Conservation (phyloP, 139 green algal genomes). For the Volvox reticuliferus region DNA sequence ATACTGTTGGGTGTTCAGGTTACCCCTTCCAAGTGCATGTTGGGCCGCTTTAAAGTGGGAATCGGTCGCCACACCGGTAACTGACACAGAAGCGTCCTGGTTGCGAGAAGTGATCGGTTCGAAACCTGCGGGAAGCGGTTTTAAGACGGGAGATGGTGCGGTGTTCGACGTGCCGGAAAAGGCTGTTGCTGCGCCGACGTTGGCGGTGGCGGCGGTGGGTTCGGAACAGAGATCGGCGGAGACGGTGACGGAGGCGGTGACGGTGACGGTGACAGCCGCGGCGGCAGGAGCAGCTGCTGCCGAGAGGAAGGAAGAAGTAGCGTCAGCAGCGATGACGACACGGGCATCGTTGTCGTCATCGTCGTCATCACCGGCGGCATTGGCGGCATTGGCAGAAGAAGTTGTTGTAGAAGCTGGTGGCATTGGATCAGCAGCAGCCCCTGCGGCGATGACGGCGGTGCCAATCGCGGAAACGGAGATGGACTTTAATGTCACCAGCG, state of each 20-base stretch:
- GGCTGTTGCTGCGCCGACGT: too few relatives aligned
- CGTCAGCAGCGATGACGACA: not conserved
- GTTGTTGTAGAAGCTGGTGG: not conserved
- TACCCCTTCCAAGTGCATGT: not conserved
- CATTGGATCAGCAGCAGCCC: not conserved
- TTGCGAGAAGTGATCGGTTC: not conserved
- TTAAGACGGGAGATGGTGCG: too few relatives aligned
- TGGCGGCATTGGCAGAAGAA: not conserved
- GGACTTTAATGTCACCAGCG: too few relatives aligned
- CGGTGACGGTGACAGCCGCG: not conserved
- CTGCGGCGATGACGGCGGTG: too few relatives aligned
- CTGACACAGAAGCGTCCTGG: not conserved
- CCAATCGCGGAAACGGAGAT: too few relatives aligned
- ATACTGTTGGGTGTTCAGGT: not conserved
- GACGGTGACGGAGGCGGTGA: not conserved
- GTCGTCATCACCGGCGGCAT: not conserved
- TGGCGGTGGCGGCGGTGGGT: not conserved
- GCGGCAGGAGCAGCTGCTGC: not conserved
- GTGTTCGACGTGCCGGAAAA: too few relatives aligned
- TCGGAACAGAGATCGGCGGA: too few relatives aligned
- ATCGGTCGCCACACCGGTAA: not conserved
- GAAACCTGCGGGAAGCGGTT: too few relatives aligned
- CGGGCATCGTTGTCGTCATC: not conserved
- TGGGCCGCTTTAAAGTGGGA: conserved; percentile 32
- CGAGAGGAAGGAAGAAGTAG: not conserved